Conservation (phyloP, 2,329 filamentous ascomycete species). For the Pseudocercospora macadamiae region DNA sequence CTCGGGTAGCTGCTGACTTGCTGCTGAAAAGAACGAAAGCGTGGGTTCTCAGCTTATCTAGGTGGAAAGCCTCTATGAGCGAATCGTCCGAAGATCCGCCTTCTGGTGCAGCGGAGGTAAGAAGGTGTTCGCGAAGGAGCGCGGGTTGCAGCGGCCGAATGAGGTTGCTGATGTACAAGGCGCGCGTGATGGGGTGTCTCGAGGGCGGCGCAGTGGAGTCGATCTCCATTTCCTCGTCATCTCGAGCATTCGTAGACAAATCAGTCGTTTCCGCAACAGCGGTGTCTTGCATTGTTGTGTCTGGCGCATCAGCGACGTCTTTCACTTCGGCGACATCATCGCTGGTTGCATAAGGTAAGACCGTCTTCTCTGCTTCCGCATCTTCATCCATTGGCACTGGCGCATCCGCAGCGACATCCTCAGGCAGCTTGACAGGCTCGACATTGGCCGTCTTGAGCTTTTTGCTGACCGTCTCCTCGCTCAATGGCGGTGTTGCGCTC, state of each 20-base stretch:
- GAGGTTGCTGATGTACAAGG: conserved; percentile 86
- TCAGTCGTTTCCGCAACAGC: not conserved
- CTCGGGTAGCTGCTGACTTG: conserved; percentile 72
- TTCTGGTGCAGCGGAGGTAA: conserved; percentile 66
- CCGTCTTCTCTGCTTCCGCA: conserved; percentile 20
- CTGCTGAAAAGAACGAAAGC: conserved; percentile 76
- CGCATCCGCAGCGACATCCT: conserved; percentile 28
- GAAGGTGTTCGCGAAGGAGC: conserved; percentile 69
- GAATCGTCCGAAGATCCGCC: conserved; percentile 45
- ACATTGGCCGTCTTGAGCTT: conserved; percentile 46
- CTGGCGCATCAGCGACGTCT: conserved; percentile 7
- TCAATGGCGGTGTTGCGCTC: conserved; percentile 32
- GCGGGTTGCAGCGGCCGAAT: conserved; percentile 79
- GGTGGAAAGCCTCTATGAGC: conserved; percentile 67
- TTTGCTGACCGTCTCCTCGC: conserved; percentile 44
- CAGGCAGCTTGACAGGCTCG: conserved; percentile 32
- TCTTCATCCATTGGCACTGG: conserved; percentile 27
- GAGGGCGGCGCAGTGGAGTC: conserved; percentile 34
- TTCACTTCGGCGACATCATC: conserved; percentile 36
- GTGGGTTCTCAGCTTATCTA: conserved; percentile 86
- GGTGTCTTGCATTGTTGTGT: not conserved
- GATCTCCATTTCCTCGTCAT: conserved; percentile 6
- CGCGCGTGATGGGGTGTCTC: conserved; percentile 57
- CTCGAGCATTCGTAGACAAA: not conserved
- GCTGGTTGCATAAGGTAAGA: conserved; percentile 32